Evolutionary conservation across 2,329 filamentous ascomycete species (phyloP).

Genomic region (Botrytis porri): DNA sequence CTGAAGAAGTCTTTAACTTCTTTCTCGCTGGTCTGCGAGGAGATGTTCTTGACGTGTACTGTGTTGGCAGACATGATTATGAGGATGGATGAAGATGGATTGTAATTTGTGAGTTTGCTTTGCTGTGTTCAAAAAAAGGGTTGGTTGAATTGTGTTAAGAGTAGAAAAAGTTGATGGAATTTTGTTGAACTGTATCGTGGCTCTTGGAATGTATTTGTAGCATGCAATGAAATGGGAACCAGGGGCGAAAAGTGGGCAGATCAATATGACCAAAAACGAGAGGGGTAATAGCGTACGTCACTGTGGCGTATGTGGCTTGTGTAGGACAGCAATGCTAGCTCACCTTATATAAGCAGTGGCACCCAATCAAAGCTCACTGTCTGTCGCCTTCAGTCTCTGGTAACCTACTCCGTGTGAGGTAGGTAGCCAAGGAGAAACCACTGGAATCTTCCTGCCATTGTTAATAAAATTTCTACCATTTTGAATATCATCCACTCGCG

Average conservation of each 20-base stretch:
- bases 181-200: constrained; percentile 1
- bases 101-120: background rate
- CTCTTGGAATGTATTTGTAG: constrained; percentile 13
- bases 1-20: constrained; percentile 97
- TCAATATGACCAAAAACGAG: background rate
- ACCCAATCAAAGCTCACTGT: background rate
- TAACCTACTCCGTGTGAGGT: background rate
- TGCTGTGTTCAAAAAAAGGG: background rate
- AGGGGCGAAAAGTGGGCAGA: constrained; percentile 13
- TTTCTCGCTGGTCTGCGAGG: constrained; percentile 75
- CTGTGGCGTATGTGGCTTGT: constrained; percentile 13
- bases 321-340: background rate
- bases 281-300: constrained; percentile 13
- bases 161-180: background rate
- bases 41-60: constrained; percentile 89
- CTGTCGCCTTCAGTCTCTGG: background rate
- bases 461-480: background rate
- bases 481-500: background rate
- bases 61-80: constrained; percentile 46
- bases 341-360: background rate
- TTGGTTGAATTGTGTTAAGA: background rate
- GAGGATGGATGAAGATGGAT: background rate
- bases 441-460: background rate
- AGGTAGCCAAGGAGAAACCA: background rate
- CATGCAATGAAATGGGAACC: background rate